These are phyloP conservation scores for Blastosporella zonata DNA, from an alignment of 1,284 basidiomycete species.

Conservation along the genomic window DNA sequence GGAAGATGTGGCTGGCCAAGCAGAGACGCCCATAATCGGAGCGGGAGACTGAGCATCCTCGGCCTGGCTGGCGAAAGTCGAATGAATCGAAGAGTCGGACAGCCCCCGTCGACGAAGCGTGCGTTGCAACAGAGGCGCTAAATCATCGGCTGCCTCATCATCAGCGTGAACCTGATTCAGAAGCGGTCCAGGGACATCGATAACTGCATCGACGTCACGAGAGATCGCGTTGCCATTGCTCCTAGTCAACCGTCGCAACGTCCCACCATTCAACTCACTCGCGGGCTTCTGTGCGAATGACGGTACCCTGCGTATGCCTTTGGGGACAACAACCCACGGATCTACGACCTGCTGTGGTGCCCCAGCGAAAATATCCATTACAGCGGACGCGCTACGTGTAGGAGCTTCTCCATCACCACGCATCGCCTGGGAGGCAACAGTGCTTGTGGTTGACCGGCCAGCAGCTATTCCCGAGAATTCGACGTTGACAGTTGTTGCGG, in stretches of 20 bases:
- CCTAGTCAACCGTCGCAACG: slow-evolving; percentile 24
- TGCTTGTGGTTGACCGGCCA: slow-evolving; percentile 69
- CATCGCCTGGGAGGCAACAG: slow-evolving; percentile 19
- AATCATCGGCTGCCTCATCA: slow-evolving; percentile 34
- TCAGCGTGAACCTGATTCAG: slow-evolving; percentile 32
- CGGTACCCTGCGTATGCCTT: slow-evolving; percentile 36
- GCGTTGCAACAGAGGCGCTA: slow-evolving; percentile 55
- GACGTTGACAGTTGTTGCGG: slow-evolving; percentile 87
- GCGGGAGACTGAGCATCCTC: slow-evolving; percentile 26
- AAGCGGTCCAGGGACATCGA: slow-evolving; percentile 50
- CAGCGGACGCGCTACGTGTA: slow-evolving; percentile 29
- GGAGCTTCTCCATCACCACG: slow-evolving; percentile 11
- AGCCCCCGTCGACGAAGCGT: slow-evolving; percentile 76
- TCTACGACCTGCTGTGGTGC: slow-evolving; percentile 56
- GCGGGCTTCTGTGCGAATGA: slow-evolving; percentile 25
- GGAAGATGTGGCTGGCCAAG: slow-evolving; percentile 39
- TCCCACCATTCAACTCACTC: slow-evolving; percentile 21
- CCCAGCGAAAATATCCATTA: slow-evolving; percentile 85
- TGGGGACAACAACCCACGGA: slow-evolving; percentile 66
- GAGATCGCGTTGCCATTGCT: slow-evolving; percentile 41
- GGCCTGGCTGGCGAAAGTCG: slow-evolving; percentile 67
- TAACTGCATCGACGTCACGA: slow-evolving; percentile 73
- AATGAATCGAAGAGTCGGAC: slow-evolving; percentile 88
- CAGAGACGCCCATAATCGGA: slow-evolving; percentile 7
- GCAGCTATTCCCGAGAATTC: slow-evolving; percentile 83